A percentile compares a stretch with the other conserved stretches of the same genome.
Conservation (phyloP, 2,329 filamentous ascomycete species). For the Pseudodiploospora longispora region DNA sequence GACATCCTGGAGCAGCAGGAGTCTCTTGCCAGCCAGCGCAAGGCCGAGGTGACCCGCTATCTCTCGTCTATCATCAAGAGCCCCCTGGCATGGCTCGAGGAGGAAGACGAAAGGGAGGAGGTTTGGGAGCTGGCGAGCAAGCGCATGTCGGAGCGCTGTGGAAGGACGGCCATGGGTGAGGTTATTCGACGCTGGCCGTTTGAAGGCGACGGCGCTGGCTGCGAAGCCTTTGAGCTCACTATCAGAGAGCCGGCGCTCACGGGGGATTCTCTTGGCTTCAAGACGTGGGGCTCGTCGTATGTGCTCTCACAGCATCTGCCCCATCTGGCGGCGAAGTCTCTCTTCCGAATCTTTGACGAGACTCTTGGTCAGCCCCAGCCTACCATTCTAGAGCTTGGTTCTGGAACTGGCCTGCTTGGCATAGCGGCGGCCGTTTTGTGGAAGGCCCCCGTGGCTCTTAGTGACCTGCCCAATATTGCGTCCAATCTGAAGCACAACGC, state of each 20-base stretch:
- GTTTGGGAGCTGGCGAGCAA: constrained; percentile 74
- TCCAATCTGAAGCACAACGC: constrained; percentile 73
- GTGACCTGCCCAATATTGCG: constrained; percentile 77
- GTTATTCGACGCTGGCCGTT: constrained; percentile 49
- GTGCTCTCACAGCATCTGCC: constrained; percentile 68
- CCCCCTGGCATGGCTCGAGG: constrained; percentile 58
- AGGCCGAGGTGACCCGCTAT: constrained; percentile 53
- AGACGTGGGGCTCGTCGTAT: constrained; percentile 92
- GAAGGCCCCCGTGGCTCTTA: constrained; percentile 60
- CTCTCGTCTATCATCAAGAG: constrained; percentile 62
- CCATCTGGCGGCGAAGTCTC: constrained; percentile 32
- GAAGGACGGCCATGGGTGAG: constrained; percentile 55
- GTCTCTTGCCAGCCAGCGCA: constrained; percentile 31
- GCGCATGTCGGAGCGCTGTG: constrained; percentile 78
- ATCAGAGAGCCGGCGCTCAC: constrained; percentile 84
- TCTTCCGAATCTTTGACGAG: constrained; percentile 37
- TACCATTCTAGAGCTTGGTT: constrained; percentile 67
- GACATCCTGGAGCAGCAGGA: constrained; percentile 35
- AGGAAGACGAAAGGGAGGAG: constrained; percentile 56
- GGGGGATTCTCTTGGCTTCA: constrained; percentile 80
- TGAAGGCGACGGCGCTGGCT: constrained; percentile 14
- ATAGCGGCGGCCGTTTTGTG: constrained; percentile 72
- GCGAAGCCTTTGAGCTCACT: constrained; percentile 51
- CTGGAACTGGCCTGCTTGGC: constrained; percentile 86
- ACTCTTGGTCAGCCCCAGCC: constrained; percentile 22